phyloP scores from a whole-genome alignment of 495 filamentous ascomycete genomes.

The Letharia lupina region DNA sequence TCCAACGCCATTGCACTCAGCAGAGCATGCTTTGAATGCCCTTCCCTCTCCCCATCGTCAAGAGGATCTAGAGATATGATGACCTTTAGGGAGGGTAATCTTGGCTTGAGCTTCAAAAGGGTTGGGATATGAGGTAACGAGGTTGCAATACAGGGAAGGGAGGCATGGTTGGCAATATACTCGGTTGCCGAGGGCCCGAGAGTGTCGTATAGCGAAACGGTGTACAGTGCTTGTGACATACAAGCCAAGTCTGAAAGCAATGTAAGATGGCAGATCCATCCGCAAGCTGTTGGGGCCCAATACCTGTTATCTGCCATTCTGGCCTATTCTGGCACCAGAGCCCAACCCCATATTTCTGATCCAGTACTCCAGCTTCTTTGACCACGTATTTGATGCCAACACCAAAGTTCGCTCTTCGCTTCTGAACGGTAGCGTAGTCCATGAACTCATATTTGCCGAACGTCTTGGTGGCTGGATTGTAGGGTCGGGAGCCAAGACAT shows the following conservation, averaged over 20 bases:
- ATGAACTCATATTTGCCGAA: conserved; percentile 79
- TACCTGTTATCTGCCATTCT: conserved; percentile 93
- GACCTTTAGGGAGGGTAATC: conserved; percentile 70
- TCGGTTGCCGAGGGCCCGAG: conserved; percentile 83
- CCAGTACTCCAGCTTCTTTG: conserved; percentile 54
- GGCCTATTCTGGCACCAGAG: conserved; percentile 94
- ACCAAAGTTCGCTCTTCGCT: conserved; percentile 74
- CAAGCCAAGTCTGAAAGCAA: conserved; percentile 65
- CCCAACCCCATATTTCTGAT: conserved; percentile 72
- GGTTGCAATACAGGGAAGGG: conserved; percentile 65
- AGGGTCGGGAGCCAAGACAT: conserved; percentile 77
- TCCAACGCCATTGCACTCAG: conserved; percentile 64
- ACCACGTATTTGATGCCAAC: conserved; percentile 80
- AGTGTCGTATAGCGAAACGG: conserved; percentile 94
- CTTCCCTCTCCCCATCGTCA: conserved; percentile 66
- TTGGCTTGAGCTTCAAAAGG: conserved; percentile 72
- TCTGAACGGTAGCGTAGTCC: conserved; percentile 70
- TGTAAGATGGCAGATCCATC: conserved; percentile 3
- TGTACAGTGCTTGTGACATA: conserved; percentile 79
- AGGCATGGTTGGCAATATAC: conserved; percentile 89
- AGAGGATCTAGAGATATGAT: conserved; percentile 88
- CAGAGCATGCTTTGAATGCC: conserved; percentile 68
- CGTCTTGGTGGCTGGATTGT: conserved; percentile 63
- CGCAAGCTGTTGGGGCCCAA: conserved; percentile 18
- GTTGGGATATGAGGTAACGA: conserved; percentile 79